phyloP scores from a whole-genome alignment of 1,139 yeast genomes.

The Ashbya aceris region DNA sequence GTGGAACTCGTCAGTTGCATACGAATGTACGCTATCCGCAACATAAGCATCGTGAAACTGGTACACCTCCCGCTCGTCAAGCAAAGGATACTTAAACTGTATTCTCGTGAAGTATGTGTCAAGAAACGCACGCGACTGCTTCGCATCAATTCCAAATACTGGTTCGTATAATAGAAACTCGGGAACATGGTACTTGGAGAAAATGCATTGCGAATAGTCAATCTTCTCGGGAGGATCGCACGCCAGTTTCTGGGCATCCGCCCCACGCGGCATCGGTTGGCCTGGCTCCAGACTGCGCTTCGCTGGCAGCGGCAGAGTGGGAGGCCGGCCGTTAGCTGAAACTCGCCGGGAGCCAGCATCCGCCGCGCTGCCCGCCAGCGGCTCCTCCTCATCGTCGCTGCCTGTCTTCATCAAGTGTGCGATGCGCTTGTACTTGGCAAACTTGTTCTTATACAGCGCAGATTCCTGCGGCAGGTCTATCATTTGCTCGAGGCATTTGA shows the following conservation, averaged over 20 bases:
- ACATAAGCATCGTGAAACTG: slow-evolving; percentile 39
- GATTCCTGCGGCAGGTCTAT: slow-evolving; percentile 30
- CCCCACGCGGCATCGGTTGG: not conserved
- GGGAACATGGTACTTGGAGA: slow-evolving; percentile 35
- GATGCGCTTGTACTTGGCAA: slow-evolving; percentile 36
- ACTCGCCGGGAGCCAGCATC: not conserved
- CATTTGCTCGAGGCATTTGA: slow-evolving; percentile 39
- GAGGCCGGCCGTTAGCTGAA: slow-evolving; percentile 4
- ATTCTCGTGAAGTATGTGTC: slow-evolving; percentile 43
- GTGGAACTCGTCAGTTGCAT: slow-evolving; percentile 35
- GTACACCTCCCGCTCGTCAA: slow-evolving; percentile 40
- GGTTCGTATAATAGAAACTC: slow-evolving; percentile 39
- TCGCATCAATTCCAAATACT: slow-evolving; percentile 38
- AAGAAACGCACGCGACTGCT: slow-evolving; percentile 37
- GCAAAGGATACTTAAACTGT: slow-evolving; percentile 43
- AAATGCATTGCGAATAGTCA: slow-evolving; percentile 33
- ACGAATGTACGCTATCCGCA: slow-evolving; percentile 27
- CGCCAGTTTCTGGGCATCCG: slow-evolving; percentile 17
- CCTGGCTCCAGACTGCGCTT: not conserved
- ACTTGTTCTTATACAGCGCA: slow-evolving; percentile 23
- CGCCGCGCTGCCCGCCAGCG: not conserved
- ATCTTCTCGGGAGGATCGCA: slow-evolving; percentile 32
- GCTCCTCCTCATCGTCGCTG: slow-evolving; percentile 1
- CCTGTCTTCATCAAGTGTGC: slow-evolving; percentile 29
- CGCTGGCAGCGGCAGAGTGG: slow-evolving; percentile 9